Evolutionary conservation across 169 alveolate species (phyloP).

Genomic region (Miamiensis avidus): DNA sequence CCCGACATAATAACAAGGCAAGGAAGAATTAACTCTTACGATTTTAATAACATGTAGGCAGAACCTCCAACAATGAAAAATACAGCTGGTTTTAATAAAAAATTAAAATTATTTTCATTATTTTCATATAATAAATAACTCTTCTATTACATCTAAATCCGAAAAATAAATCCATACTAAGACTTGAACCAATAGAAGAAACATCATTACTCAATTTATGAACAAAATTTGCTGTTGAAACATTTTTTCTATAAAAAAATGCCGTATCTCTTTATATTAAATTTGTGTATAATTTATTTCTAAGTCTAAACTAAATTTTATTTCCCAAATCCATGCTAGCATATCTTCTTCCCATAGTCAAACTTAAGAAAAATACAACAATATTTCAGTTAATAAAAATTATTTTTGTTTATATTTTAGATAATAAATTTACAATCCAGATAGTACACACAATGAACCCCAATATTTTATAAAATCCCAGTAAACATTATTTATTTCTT

Average conservation of each 20-base stretch:
- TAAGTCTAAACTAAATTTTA: conserved; percentile 33
- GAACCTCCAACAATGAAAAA: conserved; percentile 34
- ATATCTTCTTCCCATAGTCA: conserved; percentile 28
- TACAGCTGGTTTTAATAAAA: not conserved
- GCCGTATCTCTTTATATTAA: conserved; percentile 26
- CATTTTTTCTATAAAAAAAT: conserved; percentile 10
- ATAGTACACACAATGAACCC: conserved; percentile 28
- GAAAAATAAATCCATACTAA: conserved; percentile 30
- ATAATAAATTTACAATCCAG: conserved; percentile 5
- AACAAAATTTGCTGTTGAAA: conserved; percentile 25
- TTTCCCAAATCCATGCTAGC: conserved; percentile 31
- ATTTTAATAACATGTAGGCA: conserved; percentile 21
- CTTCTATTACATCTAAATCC: conserved; percentile 16
- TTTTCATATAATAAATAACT: too few species aligned
- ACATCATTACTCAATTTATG: conserved; percentile 47
- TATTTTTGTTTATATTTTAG: not conserved
- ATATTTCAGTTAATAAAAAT: not conserved
- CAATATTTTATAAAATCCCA: conserved; percentile 19
- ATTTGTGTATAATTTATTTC: conserved; percentile 23
- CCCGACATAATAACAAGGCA: conserved; percentile 14
- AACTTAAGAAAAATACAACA: not conserved
- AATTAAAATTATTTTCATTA: too few species aligned
- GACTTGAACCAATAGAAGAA: conserved; percentile 6
- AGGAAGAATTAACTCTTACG: conserved; percentile 20
- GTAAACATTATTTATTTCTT: conserved; percentile 16